Evolutionary conservation across 345 rosid species (phyloP), one percentile per base, ranked within the genome.

Genomic region (Brassica incana): DNA sequence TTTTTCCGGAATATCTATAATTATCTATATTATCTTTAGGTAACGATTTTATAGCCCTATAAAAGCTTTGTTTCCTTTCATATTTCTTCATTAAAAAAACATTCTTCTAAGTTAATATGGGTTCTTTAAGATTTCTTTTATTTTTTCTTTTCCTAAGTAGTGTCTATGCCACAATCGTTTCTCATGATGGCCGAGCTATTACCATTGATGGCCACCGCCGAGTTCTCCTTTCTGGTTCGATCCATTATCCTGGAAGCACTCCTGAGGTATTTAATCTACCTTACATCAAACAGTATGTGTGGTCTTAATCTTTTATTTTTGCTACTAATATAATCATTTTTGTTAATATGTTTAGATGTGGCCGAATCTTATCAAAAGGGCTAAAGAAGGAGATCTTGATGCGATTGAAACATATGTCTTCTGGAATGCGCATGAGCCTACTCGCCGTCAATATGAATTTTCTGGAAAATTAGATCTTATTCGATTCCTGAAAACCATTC

Each of bases 161-260:
- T 45, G 54, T 5, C 4, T 45, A 12, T 45, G 15, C 15, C 54
- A 45, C 54, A 45, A 45, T 45, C 15, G 54, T 45, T 45, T 45
- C 84, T 65, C 84, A 81, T 0, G 84, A 81, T 23, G 80, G 81
- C 1, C 45, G 84, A 67, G 87, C 91, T 23, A 65, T 88, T 29
- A 81, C 88, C 68, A 85, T 88, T 48, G 78, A 86, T 82, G 87
- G 91, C 1, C 60, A 84, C 36, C 81, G 87, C 2, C 86, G 80
- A 12, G 23, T 86, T 30, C 79, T 88, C 0, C 68, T 85, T 2
- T 77, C 89, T 1, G 89, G 89, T 29, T 65, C 88, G 5, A 85
- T 88, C 30, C 91, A 85, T 33, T 88, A 86, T 9, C 87, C 89
- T 0, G 72, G 89, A 18, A 88, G 90, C 61, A 35, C 25, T 40